A percentile compares a stretch with the other conserved stretches of the same genome.
These are phyloP conservation scores for Jacaranda copaia DNA, from an alignment of 257 asterid species.

Conservation along the genomic window DNA sequence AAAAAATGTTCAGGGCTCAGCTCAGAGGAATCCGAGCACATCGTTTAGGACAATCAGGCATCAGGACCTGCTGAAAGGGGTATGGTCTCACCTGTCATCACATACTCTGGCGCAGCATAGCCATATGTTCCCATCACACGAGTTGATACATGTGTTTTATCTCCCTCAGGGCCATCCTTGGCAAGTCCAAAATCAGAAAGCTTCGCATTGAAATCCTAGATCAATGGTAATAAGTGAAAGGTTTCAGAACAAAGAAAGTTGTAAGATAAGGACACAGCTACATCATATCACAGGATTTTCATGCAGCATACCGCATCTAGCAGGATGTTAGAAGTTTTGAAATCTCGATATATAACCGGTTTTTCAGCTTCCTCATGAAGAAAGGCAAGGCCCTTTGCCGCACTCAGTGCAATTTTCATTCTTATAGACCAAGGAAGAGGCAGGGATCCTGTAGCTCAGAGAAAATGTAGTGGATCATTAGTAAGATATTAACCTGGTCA, in stretches of 20 bases:
- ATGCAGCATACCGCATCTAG: conserved; percentile 61
- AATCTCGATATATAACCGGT: conserved; percentile 79
- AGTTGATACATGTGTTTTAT: conserved; percentile 84
- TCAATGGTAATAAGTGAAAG: conserved; percentile 19
- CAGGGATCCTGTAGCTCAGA: conserved; percentile 54
- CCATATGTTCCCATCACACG: conserved; percentile 92
- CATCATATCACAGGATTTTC: conserved; percentile 31
- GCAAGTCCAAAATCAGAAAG: conserved; percentile 94
- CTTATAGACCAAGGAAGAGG: conserved; percentile 82
- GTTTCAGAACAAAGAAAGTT: conserved; percentile 26
- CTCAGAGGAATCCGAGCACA: not conserved
- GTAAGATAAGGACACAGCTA: not conserved
- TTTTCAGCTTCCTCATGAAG: conserved; percentile 87
- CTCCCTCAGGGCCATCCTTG: conserved; percentile 85
- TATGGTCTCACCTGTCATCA: conserved; percentile 63
- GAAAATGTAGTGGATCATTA: conserved; percentile 13
- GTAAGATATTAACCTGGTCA: conserved; percentile 13
- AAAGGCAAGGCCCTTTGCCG: conserved; percentile 86
- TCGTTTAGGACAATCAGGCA: not conserved
- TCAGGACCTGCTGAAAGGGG: too few relatives aligned
- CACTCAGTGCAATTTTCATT: conserved; percentile 76
- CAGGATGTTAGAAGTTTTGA: conserved; percentile 73
- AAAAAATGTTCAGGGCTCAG: too few relatives aligned
- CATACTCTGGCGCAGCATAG: conserved; percentile 88
- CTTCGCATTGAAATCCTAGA: conserved; percentile 82